A percentile compares a stretch with the other conserved stretches of the same genome.
These are phyloP conservation scores for Cladosporium sp. DNA, from an alignment of 2,329 filamentous ascomycete species.

Conservation along the genomic window DNA sequence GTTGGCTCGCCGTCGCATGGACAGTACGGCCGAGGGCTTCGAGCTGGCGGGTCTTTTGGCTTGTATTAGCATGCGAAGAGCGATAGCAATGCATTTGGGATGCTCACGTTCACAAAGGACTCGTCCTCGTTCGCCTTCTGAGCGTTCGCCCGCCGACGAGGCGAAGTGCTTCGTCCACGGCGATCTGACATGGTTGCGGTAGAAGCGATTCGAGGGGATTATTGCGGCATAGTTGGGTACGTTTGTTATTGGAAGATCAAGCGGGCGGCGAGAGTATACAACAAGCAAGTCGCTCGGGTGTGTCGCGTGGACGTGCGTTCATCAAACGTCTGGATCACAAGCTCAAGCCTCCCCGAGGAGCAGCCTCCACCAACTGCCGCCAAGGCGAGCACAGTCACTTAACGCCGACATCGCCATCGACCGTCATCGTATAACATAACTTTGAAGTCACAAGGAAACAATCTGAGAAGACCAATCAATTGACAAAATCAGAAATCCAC, in stretches of 20 bases:
- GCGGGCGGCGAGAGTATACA: neutral
- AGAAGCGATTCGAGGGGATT: neutral
- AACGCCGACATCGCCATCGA: neutral
- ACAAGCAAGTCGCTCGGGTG: neutral
- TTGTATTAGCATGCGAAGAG: neutral
- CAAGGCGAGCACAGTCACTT: conserved; percentile 8
- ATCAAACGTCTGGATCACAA: conserved; percentile 7
- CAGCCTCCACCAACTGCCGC: neutral
- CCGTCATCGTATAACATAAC: conserved; percentile 51
- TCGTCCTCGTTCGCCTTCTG: conserved; percentile 19
- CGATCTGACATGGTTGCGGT: conserved; percentile 26
- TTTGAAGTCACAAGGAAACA: neutral
- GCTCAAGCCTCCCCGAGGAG: neutral
- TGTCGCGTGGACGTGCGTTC: conserved; percentile 6
- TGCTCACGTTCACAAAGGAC: conserved; percentile 14
- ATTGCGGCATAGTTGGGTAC: neutral
- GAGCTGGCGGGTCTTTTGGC: conserved; percentile 72
- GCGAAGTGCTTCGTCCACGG: conserved; percentile 34
- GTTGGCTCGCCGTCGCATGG: conserved; percentile 85
- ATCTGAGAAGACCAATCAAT: neutral
- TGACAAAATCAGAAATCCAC: neutral
- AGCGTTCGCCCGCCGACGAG: conserved; percentile 19
- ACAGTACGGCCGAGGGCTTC: conserved; percentile 95
- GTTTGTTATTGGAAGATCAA: neutral
- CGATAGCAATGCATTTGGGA: neutral